Percentiles rank a stretch among this genome's conserved stretches.
Conservation (phyloP, 441 rosid species). For the Adansonia madagascariensis region DNA sequence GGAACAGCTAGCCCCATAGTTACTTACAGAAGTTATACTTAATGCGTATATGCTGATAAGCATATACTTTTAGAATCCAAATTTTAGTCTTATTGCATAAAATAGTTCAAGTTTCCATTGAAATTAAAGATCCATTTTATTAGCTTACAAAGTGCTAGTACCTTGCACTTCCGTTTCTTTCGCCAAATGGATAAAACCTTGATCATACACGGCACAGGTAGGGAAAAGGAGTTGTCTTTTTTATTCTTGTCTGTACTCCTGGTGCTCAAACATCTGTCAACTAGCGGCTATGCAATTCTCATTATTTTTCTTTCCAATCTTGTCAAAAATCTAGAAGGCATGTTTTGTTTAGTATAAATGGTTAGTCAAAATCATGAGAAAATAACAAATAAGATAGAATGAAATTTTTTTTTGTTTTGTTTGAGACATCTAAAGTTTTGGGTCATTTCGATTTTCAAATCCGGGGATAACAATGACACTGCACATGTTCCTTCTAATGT, state of each 20-base stretch:
- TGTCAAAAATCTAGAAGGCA: conserved; percentile 38
- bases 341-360: conserved; percentile 25
- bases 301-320: conserved; percentile 14
- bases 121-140: neutral
- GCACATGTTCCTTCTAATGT: neutral
- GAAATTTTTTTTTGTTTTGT: conserved; percentile 1
- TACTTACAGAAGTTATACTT: neutral
- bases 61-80: conserved; percentile 3
- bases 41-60: neutral
- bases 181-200: neutral
- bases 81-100: neutral
- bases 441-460: neutral
- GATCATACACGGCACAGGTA: neutral
- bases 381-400: neutral
- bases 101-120: conserved; percentile 8
- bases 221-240: conserved; percentile 23
- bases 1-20: neutral
- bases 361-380: conserved; percentile 34
- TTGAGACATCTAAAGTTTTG: neutral
- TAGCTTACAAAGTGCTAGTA: neutral
- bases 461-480: neutral
- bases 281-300: neutral
- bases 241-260: conserved; percentile 24
- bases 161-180: neutral
- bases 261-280: conserved; percentile 18